Evolutionary conservation across 805 yeast genomes (phyloP).

Genomic region (Zygoascus flipseniorum): DNA sequence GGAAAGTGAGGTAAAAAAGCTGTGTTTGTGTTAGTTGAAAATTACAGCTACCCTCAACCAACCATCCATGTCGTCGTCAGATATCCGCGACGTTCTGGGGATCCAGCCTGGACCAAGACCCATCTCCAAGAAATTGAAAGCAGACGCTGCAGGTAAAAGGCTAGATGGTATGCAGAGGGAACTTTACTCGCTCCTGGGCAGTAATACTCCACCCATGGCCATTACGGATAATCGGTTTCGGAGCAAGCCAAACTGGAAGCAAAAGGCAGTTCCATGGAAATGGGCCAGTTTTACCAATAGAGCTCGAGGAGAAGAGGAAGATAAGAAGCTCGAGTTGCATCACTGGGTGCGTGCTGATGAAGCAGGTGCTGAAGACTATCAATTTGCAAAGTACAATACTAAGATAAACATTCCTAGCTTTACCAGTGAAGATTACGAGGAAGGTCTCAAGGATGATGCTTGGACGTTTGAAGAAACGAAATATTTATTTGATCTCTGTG

Average conservation of each 20-base stretch:
- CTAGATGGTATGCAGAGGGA: conserved; percentile 79
- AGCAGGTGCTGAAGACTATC: conserved; percentile 30
- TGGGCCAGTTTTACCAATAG: conserved; percentile 51
- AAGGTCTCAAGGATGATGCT: conserved; percentile 28
- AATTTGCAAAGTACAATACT: conserved; percentile 68
- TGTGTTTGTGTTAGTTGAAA: no score
- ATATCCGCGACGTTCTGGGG: conserved; percentile 26
- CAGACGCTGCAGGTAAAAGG: conserved; percentile 11
- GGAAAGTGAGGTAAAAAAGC: no score
- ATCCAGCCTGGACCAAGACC: conserved; percentile 19
- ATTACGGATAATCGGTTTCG: conserved; percentile 49
- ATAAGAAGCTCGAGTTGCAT: conserved; percentile 35
- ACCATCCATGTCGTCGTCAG: conserved; percentile 17
- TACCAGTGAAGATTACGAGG: conserved; percentile 50
- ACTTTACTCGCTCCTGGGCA: conserved; percentile 78
- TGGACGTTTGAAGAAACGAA: conserved; percentile 78
- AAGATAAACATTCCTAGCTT: conserved; percentile 62
- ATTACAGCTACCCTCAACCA: no score
- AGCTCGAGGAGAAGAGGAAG: conserved; percentile 38
- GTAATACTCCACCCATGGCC: conserved; percentile 80
- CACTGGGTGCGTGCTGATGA: conserved; percentile 82
- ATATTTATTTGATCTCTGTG: conserved; percentile 60
- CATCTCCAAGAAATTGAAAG: conserved; percentile 15
- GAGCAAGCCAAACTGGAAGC: conserved; percentile 50
- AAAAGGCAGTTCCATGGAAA: conserved; percentile 79